Evolutionary conservation across 345 rosid genomes (phyloP).

Genomic region (Moricandia moricandioides): DNA sequence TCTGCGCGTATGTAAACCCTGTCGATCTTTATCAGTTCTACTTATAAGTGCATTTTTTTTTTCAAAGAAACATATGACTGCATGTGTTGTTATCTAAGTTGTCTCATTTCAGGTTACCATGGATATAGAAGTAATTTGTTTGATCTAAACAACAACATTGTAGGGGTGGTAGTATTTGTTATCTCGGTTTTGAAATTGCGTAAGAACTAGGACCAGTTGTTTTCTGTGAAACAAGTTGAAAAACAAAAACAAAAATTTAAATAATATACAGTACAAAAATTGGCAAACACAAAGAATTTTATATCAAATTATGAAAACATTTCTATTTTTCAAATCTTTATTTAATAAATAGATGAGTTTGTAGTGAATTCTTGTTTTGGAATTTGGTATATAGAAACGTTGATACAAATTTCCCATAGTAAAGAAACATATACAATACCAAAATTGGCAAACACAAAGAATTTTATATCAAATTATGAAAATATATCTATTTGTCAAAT

Average conservation of each 20-base stretch:
- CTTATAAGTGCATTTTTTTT: neutral
- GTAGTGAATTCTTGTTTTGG: neutral
- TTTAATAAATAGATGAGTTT: neutral
- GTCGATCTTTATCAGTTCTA: neutral
- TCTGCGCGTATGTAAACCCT: conserved; percentile 58
- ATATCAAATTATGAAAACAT: neutral
- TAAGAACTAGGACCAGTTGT: neutral
- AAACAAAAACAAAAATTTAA: neutral
- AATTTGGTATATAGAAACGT: neutral
- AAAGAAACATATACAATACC: neutral
- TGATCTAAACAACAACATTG: neutral
- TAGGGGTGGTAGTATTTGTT: neutral
- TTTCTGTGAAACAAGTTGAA: neutral
- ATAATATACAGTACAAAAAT: neutral
- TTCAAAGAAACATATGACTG: neutral
- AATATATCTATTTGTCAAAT: neutral
- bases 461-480: neutral
- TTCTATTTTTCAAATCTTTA: neutral
- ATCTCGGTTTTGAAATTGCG: neutral
- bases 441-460: neutral
- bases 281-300: neutral
- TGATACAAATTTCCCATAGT: neutral
- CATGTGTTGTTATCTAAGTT: neutral
- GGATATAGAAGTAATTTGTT: neutral
- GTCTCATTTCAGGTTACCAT: neutral